phyloP scores from a whole-genome alignment of 169 alveolate species.

The Eimeria necatrix region DNA sequence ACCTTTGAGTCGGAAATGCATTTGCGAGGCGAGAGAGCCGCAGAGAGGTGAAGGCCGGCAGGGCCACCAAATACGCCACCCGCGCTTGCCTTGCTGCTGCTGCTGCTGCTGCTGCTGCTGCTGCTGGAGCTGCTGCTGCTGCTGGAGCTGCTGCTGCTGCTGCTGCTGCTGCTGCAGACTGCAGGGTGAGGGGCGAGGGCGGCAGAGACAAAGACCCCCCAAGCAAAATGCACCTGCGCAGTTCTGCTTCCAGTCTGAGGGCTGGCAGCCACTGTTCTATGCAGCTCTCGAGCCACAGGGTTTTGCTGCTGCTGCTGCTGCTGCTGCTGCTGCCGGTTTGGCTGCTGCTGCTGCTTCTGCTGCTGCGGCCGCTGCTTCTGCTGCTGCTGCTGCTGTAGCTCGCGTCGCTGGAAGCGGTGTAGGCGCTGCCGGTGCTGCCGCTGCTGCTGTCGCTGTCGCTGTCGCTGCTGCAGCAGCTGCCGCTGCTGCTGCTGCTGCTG shows the following conservation, averaged over 20 bases:
- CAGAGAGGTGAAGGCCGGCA: constrained; percentile 53
- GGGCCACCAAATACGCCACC: constrained; percentile 5
- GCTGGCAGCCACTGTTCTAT: constrained; percentile 26
- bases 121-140: not conserved
- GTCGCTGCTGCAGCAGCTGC: too few species aligned
- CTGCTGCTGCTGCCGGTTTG: constrained; percentile 48
- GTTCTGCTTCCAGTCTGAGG: constrained; percentile 28
- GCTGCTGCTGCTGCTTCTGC: not conserved
- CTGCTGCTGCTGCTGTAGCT: constrained; percentile 37
- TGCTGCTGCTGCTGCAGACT: constrained; percentile 34
- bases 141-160: constrained; percentile 37
- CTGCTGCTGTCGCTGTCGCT: not conserved
- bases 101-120: constrained; percentile 26
- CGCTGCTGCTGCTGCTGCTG: not conserved
- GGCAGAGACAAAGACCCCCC: constrained; percentile 43
- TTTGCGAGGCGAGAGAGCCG: constrained; percentile 40
- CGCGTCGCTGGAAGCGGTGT: constrained; percentile 1
- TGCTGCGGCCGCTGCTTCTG: not conserved
- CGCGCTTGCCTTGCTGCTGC: constrained; percentile 3
- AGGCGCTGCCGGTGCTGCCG: not conserved
- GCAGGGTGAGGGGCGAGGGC: constrained; percentile 9
- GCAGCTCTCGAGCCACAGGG: constrained; percentile 32
- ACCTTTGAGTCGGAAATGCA: constrained; percentile 5
- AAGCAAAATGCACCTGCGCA: constrained; percentile 13
- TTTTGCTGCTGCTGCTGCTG: constrained; percentile 25